phyloP scores from a whole-genome alignment of 768 basidiomycete species.

The Pisolithus marmoratus region DNA sequence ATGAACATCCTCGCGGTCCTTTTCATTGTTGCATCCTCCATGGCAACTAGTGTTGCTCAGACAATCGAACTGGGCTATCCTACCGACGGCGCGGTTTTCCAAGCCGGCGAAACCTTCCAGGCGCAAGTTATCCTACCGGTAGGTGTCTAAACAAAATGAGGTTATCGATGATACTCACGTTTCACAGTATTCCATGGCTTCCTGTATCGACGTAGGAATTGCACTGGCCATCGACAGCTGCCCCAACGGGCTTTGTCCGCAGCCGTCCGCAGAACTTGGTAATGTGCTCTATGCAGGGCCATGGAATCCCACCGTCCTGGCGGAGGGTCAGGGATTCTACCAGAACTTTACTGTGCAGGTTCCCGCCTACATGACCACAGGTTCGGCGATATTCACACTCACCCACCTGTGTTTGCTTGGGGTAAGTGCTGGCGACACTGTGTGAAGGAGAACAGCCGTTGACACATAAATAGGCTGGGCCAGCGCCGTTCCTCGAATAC shows the following conservation, averaged over 20 bases:
- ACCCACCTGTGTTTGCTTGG: background rate
- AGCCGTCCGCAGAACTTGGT: conserved; percentile 7
- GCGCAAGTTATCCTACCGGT: conserved; percentile 12
- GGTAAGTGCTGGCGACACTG: background rate
- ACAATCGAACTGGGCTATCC: conserved; percentile 19
- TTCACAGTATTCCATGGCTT: background rate
- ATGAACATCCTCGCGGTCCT: conserved; percentile 6
- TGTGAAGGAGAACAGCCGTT: background rate
- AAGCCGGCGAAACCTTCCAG: conserved; percentile 8
- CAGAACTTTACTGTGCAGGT: conserved; percentile 8
- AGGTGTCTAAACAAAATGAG: background rate
- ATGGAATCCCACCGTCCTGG: background rate
- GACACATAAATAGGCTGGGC: background rate
- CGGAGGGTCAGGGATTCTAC: conserved; percentile 1
- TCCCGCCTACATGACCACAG: background rate
- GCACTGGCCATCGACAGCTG: conserved; percentile 4
- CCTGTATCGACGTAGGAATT: conserved; percentile 14
- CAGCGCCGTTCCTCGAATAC: conserved; percentile 5
- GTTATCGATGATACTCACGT: background rate
- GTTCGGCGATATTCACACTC: conserved; percentile 4
- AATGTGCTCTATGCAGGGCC: conserved; percentile 4
- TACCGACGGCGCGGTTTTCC: conserved; percentile 12
- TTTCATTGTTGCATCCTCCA: background rate
- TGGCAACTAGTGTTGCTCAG: conserved; percentile 6
- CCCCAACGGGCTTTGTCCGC: conserved; percentile 1